phyloP scores from a whole-genome alignment of 176 grass and related monocot genomes.

The Hordeum marinum region DNA sequence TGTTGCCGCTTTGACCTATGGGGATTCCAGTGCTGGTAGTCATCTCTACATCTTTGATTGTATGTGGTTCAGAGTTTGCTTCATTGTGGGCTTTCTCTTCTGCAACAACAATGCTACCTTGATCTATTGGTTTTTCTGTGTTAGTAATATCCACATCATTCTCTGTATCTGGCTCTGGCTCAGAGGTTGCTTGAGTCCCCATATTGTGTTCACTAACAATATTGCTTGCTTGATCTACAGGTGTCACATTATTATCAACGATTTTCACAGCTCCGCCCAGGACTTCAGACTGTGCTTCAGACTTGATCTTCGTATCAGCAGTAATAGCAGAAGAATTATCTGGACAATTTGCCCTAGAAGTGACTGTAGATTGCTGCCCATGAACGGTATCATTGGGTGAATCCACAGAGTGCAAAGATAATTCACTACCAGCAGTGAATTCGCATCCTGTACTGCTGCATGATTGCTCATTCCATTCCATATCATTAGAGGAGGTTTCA shows the following conservation, averaged over 20 bases:
- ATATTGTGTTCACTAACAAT: conserved; percentile 26
- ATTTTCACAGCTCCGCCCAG: conserved; percentile 22
- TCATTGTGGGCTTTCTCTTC: conserved; percentile 25
- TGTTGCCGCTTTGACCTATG: conserved; percentile 11
- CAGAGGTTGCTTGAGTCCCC: not conserved
- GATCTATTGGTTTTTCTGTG: conserved; percentile 23
- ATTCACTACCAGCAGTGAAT: not conserved
- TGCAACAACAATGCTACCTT: not conserved
- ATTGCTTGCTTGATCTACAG: conserved; percentile 13
- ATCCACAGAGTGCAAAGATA: conserved; percentile 10
- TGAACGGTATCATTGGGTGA: conserved; percentile 20
- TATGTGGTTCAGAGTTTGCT: conserved; percentile 24
- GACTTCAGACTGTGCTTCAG: conserved; percentile 21
- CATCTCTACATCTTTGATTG: conserved; percentile 8
- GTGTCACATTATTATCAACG: conserved; percentile 3
- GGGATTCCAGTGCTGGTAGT: conserved; percentile 17
- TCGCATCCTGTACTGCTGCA: conserved; percentile 28
- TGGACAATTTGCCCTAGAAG: not conserved
- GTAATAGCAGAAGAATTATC: conserved; percentile 15
- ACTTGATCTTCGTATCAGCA: conserved; percentile 21
- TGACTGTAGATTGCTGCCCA: conserved; percentile 15
- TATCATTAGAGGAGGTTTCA: conserved; percentile 24
- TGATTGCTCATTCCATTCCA: conserved; percentile 8
- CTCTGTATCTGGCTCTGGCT: not conserved
- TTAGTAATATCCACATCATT: conserved; percentile 7